Evolutionary conservation across 495 filamentous ascomycete species (phyloP).

Genomic region (Sordaria brevicollis): DNA sequence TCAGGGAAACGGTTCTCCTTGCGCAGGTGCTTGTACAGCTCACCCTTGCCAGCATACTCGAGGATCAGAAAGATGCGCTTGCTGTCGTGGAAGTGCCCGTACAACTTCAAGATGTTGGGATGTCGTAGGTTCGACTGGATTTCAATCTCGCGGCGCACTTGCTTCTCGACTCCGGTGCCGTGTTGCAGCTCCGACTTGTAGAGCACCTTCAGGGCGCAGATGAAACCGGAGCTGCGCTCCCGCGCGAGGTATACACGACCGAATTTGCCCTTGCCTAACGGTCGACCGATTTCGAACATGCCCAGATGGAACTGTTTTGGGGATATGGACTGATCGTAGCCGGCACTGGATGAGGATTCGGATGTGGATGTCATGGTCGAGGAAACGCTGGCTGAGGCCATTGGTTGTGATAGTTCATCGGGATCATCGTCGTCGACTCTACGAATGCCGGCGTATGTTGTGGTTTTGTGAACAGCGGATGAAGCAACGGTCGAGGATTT

Average conservation of each 20-base stretch:
- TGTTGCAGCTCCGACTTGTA: slow-evolving; percentile 91
- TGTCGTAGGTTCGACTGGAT: slow-evolving; percentile 95
- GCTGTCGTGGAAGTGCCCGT: slow-evolving; percentile 94
- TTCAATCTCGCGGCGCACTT: slow-evolving; percentile 93
- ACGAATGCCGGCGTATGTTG: not conserved
- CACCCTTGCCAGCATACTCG: slow-evolving; percentile 90
- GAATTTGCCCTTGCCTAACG: slow-evolving; percentile 95
- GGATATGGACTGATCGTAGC: slow-evolving; percentile 5
- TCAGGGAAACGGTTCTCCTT: slow-evolving; percentile 84
- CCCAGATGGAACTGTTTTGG: slow-evolving; percentile 82
- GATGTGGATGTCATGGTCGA: slow-evolving; percentile 13
- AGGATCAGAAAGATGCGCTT: slow-evolving; percentile 94
- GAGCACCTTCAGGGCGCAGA: slow-evolving; percentile 93
- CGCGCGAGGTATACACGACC: slow-evolving; percentile 92
- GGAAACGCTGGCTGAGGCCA: slow-evolving; percentile 2
- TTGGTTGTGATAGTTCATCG: not conserved
- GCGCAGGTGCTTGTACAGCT: slow-evolving; percentile 93
- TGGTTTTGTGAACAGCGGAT: not conserved
- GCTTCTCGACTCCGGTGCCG: slow-evolving; percentile 83
- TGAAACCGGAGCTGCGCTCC: slow-evolving; percentile 78
- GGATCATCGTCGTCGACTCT: not conserved
- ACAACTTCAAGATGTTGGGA: slow-evolving; percentile 89
- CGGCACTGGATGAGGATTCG: slow-evolving; percentile 17
- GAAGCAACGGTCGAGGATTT: not conserved
- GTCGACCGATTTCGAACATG: slow-evolving; percentile 98